Conservation (phyloP, 768 basidiomycete genomes). For the Russula griseocarnosa region DNA sequence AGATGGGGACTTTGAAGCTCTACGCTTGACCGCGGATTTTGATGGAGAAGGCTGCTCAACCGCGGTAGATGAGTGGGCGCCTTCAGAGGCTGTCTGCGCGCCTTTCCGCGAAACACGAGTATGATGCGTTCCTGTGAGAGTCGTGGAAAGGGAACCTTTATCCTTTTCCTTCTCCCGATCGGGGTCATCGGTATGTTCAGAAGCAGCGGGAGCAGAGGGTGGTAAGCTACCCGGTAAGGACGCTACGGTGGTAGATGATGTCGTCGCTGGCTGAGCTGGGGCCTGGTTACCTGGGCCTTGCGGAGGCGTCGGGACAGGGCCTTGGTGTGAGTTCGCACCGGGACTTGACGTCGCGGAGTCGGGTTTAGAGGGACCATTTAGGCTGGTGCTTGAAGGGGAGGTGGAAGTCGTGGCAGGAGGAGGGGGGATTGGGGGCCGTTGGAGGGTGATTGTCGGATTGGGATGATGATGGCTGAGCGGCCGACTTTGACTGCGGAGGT, state of each 20-base stretch:
- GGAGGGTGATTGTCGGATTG: not conserved
- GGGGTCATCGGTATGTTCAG: slow-evolving; percentile 35
- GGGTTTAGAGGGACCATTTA: slow-evolving; percentile 26
- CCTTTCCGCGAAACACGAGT: slow-evolving; percentile 35
- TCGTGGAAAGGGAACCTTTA: slow-evolving; percentile 45
- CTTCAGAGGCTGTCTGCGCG: slow-evolving; percentile 36
- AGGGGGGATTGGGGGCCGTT: not conserved
- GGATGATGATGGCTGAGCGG: not conserved
- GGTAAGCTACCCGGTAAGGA: slow-evolving; percentile 27
- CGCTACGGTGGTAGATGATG: slow-evolving; percentile 24
- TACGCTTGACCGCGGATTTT: slow-evolving; percentile 26
- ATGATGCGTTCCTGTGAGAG: slow-evolving; percentile 41
- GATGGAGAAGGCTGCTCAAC: slow-evolving; percentile 29
- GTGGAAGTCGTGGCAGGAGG: slow-evolving; percentile 10
- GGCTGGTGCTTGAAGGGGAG: slow-evolving; percentile 13
- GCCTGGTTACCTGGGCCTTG: slow-evolving; percentile 9
- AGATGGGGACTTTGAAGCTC: slow-evolving; percentile 32
- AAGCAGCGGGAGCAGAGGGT: slow-evolving; percentile 34
- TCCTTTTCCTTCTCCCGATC: slow-evolving; percentile 45
- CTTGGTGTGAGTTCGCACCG: slow-evolving; percentile 28
- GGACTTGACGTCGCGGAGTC: slow-evolving; percentile 21
- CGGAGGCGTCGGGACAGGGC: slow-evolving; percentile 29
- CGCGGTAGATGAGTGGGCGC: slow-evolving; percentile 35
- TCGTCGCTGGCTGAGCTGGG: slow-evolving; percentile 23
- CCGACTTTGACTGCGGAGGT: not conserved